Conservation (phyloP, 2,329 filamentous ascomycete genomes). For the Pseudofabraea citricarpa region DNA sequence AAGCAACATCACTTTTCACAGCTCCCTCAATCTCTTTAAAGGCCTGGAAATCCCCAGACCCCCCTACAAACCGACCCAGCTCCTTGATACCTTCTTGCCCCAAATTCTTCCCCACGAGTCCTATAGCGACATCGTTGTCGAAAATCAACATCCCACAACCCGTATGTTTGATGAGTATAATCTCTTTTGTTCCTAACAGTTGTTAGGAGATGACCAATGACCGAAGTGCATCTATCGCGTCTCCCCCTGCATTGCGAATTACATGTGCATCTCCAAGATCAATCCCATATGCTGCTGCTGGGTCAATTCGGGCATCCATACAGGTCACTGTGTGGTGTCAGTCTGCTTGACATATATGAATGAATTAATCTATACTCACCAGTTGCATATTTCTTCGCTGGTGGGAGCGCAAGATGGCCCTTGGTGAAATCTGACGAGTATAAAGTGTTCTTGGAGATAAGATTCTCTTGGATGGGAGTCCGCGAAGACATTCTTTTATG, state of each 20-base stretch:
- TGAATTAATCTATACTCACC: no score
- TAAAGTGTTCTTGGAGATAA: constrained; percentile 51
- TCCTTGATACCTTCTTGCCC: constrained; percentile 37
- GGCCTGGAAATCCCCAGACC: constrained; percentile 18
- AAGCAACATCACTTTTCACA: constrained; percentile 61
- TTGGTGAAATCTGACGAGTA: constrained; percentile 59
- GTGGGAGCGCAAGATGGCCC: constrained; percentile 62
- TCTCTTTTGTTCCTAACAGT: constrained; percentile 69
- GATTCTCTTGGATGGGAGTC: constrained; percentile 45
- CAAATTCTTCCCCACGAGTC: constrained; percentile 53
- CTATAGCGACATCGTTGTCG: constrained; percentile 50
- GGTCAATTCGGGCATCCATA: constrained; percentile 75
- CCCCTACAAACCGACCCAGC: constrained; percentile 25
- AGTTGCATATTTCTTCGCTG: constrained; percentile 63
- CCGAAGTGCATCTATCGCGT: constrained; percentile 63
- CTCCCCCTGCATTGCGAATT: constrained; percentile 69
- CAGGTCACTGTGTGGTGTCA: constrained; percentile 67
- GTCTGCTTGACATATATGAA: no score
- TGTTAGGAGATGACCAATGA: constrained; percentile 77
- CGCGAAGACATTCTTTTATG: not conserved
- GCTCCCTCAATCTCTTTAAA: constrained; percentile 61
- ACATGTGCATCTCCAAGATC: constrained; percentile 73
- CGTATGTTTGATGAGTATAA: constrained; percentile 49
- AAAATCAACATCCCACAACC: constrained; percentile 71
- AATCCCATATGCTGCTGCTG: constrained; percentile 64